A percentile compares a stretch with the other conserved stretches of the same genome.
Evolutionary conservation across 352 stramenopile species (phyloP).

Genomic region (Stramenopiles sp.): DNA sequence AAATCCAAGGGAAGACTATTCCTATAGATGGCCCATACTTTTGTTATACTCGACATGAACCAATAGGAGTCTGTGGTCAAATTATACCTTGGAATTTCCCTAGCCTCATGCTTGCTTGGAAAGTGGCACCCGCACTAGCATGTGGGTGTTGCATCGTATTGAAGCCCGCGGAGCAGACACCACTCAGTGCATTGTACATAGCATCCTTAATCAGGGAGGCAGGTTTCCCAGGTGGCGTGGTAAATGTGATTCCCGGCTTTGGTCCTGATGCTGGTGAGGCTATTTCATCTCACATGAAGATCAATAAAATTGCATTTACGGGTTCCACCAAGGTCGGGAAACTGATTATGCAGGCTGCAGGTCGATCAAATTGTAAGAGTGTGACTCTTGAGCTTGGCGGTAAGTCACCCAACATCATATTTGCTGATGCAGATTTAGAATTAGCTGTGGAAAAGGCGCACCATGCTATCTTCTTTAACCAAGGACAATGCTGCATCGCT

Average conservation of each 20-base stretch:
- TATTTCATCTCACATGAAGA: slow-evolving; percentile 39
- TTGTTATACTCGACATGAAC: slow-evolving; percentile 36
- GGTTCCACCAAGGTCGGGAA: slow-evolving; percentile 34
- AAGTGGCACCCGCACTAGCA: slow-evolving; percentile 33
- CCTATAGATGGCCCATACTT: slow-evolving; percentile 61
- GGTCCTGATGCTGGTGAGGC: slow-evolving; percentile 36
- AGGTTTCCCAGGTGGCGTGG: slow-evolving; percentile 31
- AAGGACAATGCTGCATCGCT: slow-evolving; percentile 61
- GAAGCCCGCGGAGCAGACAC: slow-evolving; percentile 57
- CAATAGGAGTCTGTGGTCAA: slow-evolving; percentile 39
- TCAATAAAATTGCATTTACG: slow-evolving; percentile 71
- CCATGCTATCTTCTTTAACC: slow-evolving; percentile 51
- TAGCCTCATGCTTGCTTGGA: slow-evolving; percentile 49
- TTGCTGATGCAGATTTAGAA: slow-evolving; percentile 48
- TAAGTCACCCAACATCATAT: slow-evolving; percentile 49
- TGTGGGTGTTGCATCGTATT: slow-evolving; percentile 53
- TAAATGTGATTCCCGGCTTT: slow-evolving; percentile 34
- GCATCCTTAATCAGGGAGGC: slow-evolving; percentile 38
- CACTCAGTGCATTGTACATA: slow-evolving; percentile 51
- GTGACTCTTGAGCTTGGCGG: slow-evolving; percentile 69
- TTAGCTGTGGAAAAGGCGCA: slow-evolving; percentile 33
- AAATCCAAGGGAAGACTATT: slow-evolving; percentile 24
- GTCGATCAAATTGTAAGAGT: slow-evolving; percentile 41
- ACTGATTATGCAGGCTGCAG: slow-evolving; percentile 28
- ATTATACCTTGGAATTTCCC: slow-evolving; percentile 59